Evolutionary conservation across 495 filamentous ascomycete species (phyloP), one percentile per base, ranked within the genome.

Genomic region (Penicillium desertorum): DNA sequence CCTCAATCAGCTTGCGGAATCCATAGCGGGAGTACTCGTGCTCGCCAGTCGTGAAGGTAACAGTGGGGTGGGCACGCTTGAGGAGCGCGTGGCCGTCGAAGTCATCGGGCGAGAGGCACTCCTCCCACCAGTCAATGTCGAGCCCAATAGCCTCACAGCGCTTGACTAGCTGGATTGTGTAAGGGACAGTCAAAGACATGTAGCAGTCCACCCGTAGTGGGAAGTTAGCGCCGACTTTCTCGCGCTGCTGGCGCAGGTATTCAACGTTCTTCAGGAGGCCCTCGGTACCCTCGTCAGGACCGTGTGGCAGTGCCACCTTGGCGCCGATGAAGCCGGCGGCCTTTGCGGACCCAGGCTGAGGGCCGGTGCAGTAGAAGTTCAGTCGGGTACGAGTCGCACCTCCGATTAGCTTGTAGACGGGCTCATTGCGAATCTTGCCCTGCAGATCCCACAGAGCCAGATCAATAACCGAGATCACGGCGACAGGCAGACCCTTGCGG

Each of bases 121-220:
- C 92, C 78, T 96, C 92, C 90, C 90, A 96, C 92, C 92, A 96
- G 76, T 96, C 88, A 68, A 96, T 93, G 72, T 94, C 82, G 56
- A 96, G 82, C 42, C 91, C 85, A 54, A 86, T 72, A 51, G 86
- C 88, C 45, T 87, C 88, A 60, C 87, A 90, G 25, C 84, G 85
- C 72, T 91, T 88, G 37, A 88, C 92, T 12, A 96, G 79, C 70
- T 96, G 86, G 59, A 96, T 95, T 1, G 89, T 95, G 74, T 96
- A 96, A 5, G 88, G 78, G 22, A 96, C 92, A 62, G 90, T 96
- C 59, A 96, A 77, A 53, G 88, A 90, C 92, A 96, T 96, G 76
- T 96, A 96, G 80, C 92, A 96, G 74, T 96, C 92, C 4, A 96
- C 92, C 77, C 92, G 92, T 49, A 96, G 81, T 16, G 92, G 92